Conservation (phyloP, 768 basidiomycete genomes). For the Fomitopsis pulvina region DNA sequence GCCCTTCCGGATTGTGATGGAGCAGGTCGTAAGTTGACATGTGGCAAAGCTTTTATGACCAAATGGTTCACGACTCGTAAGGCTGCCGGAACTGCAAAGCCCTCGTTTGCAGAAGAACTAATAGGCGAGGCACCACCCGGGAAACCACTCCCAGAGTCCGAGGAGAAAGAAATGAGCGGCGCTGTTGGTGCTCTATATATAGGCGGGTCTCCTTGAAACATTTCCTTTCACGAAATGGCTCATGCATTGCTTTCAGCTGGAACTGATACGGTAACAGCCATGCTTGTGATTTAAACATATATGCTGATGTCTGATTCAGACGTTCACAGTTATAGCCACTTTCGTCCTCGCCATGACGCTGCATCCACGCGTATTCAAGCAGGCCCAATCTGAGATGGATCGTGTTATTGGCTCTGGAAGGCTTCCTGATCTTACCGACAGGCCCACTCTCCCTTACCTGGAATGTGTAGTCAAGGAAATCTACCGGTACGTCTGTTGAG, state of each 20-base stretch:
- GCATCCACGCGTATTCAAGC: slow-evolving; percentile 11
- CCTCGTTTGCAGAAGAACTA: slow-evolving; percentile 5
- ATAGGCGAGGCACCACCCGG: not conserved
- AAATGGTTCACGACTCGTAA: not conserved
- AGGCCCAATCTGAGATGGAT: slow-evolving; percentile 22
- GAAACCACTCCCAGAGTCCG: not conserved
- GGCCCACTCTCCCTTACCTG: slow-evolving; percentile 7
- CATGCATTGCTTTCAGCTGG: slow-evolving; percentile 8
- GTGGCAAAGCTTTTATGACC: not conserved
- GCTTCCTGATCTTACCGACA: slow-evolving; percentile 6
- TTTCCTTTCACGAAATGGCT: not conserved
- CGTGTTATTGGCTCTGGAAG: slow-evolving; percentile 21
- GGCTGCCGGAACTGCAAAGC: slow-evolving; percentile 5
- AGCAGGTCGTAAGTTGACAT: not conserved
- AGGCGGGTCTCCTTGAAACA: slow-evolving; percentile 1
- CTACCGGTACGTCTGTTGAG: slow-evolving; percentile 1
- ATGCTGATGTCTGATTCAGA: not conserved
- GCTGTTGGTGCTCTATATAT: slow-evolving; percentile 8
- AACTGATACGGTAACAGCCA: slow-evolving; percentile 9
- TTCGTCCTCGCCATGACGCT: slow-evolving; percentile 13
- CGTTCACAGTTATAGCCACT: slow-evolving; percentile 2
- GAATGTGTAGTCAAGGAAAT: slow-evolving; percentile 7
- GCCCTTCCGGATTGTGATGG: not conserved
- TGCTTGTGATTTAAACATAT: not conserved
- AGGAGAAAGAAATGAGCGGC: slow-evolving; percentile 12